Base-by-base conservation (phyloP, 1,284 basidiomycete species). In the Ceratobasidium sp. region DNA sequence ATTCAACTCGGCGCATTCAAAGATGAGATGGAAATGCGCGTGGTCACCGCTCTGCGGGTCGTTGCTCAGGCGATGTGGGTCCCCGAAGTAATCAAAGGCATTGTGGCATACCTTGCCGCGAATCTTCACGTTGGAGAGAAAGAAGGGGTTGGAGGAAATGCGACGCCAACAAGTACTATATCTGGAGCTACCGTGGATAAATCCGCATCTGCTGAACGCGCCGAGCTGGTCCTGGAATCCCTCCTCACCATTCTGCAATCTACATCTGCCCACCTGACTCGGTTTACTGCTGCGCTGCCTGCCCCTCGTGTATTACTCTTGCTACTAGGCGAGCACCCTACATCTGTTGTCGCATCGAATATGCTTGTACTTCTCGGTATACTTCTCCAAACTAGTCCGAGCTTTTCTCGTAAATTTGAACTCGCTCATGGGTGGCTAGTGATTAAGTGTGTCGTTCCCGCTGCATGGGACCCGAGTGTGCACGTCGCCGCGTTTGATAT, bases 91-190 rank as follows among this genome's bases (percentile, higher is more conserved):
- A 93, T 97, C 81, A 96, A 96, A 82, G 94, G 95, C 0, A 85
- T 96, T 0, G 91, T 96, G 3, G 93, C 95, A 0, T 98, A 94
- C 82, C 85, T 97, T 12, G 94, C 95, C 17, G 93, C 94, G 0
- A 93, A 94, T 81, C 84, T 96, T n/a, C 91, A 93, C 80, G 90
- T 91, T 1, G 52, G 59, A 83, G 88, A 93, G 93, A 79, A 78
- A 89, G 81, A 13, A 2, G 66, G 66, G 20, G 65, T 33, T 23
- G 28, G 54, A 12, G 67, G 56, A 40, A 50, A 28, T 15, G 42
- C 56, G 4, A 68, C 64, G 0, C 61, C 67, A n/a, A 44, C 79
- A 6, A 65, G 62, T n/a, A 78, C 79, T 2, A 52, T 61, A 17
- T 48, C 71, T 15, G 77, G 66, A 13, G 17, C 48, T 23, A 52